Conservation (phyloP, 164 flowering plant species). For the Akebia trifoliata region DNA sequence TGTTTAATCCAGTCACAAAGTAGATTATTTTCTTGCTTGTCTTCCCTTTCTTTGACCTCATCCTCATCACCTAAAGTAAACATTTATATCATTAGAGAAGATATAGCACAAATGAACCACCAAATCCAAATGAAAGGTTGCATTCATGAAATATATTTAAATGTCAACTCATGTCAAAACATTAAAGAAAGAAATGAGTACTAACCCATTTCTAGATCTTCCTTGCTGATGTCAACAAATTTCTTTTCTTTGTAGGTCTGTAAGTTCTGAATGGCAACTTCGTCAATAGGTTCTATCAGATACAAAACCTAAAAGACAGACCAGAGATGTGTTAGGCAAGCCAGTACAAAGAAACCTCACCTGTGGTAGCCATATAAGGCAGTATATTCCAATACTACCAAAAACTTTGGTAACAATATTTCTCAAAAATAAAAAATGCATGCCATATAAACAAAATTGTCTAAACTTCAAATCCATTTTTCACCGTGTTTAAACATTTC, state of each 20-base stretch:
- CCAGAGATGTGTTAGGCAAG: constrained; percentile 1
- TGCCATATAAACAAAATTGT: no score
- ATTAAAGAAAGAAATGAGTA: not conserved
- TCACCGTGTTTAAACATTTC: no score
- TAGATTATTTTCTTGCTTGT: constrained; percentile 70
- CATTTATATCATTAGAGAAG: not conserved
- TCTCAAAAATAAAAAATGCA: not conserved
- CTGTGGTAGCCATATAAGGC: not conserved
- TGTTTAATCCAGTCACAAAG: constrained; percentile 97
- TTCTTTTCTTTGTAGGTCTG: constrained; percentile 96
- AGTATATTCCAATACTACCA: not conserved
- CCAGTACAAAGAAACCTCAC: not conserved
- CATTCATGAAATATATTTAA: not conserved
- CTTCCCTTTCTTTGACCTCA: constrained; percentile 85
- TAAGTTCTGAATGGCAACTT: constrained; percentile 91
- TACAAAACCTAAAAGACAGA: constrained; percentile 57
- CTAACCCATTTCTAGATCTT: constrained; percentile 91
- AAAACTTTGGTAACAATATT: not conserved
- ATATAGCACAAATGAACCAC: not conserved
- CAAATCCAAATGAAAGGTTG: not conserved
- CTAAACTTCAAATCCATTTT: no score
- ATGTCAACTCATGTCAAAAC: not conserved
- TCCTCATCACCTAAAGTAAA: constrained; percentile 77
- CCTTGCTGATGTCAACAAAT: constrained; percentile 98
- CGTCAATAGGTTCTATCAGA: constrained; percentile 93